Evolutionary conservation across 1,284 basidiomycete genomes (phyloP).

Genomic region (Rhizoctonia solani): DNA sequence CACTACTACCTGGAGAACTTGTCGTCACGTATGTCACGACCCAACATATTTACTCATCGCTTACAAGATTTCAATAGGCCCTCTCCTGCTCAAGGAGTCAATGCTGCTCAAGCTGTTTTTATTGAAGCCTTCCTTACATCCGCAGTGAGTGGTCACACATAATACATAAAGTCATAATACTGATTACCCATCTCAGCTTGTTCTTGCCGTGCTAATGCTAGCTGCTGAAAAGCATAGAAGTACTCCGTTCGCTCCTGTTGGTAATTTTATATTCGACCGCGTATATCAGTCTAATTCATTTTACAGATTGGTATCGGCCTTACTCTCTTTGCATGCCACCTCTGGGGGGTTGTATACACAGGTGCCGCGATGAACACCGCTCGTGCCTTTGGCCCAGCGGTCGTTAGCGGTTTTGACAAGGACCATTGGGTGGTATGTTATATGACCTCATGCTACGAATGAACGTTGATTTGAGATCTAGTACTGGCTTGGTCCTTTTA

Average conservation of each 20-base stretch:
- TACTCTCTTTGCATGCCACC: conserved; percentile 66
- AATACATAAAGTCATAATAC: background rate
- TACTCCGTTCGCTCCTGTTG: conserved; percentile 35
- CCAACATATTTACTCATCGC: background rate
- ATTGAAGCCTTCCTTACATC: conserved; percentile 35
- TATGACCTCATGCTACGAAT: background rate
- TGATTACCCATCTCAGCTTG: conserved; percentile 6
- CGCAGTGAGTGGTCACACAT: conserved; percentile 13
- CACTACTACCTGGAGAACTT: conserved; percentile 63
- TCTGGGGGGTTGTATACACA: conserved; percentile 62
- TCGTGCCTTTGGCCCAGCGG: conserved; percentile 74
- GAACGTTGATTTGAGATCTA: background rate
- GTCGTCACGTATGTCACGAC: conserved; percentile 55
- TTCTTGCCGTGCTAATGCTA: conserved; percentile 35
- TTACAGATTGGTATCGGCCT: conserved; percentile 67
- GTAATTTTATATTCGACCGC: background rate
- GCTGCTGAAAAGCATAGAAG: conserved; percentile 33
- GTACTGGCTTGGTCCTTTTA: conserved; percentile 46
- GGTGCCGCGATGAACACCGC: conserved; percentile 72
- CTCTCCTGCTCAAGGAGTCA: conserved; percentile 26
- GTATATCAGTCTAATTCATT: background rate
- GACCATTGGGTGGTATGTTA: conserved; percentile 50
- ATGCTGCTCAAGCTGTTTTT: conserved; percentile 34
- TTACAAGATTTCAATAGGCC: conserved; percentile 17
- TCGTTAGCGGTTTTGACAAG: conserved; percentile 60